phyloP scores from a whole-genome alignment of 208 protist species.

The Acanthamoeba royreba region DNA sequence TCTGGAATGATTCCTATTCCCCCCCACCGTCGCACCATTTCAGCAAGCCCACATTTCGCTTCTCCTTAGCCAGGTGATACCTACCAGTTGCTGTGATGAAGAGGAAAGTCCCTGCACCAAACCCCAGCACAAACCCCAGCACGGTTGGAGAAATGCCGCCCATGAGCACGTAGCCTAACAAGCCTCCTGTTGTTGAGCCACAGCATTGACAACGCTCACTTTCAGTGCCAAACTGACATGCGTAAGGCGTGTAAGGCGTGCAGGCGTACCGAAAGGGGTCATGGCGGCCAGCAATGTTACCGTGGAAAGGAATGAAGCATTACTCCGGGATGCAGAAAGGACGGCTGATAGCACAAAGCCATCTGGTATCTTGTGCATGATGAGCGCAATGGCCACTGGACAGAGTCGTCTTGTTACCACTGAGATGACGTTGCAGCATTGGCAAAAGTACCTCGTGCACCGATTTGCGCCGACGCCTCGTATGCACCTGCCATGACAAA shows the following conservation, averaged over 20 bases:
- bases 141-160: neutral
- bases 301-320: neutral
- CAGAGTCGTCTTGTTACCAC: too few relatives aligned
- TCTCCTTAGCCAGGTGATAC: too few relatives aligned
- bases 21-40: too few relatives aligned
- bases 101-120: neutral
- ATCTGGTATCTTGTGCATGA: neutral
- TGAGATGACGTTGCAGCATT: too few relatives aligned
- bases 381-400: neutral
- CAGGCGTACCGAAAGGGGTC: neutral
- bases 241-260: neutral
- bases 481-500: neutral
- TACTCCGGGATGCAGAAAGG: neutral
- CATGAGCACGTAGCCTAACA: neutral
- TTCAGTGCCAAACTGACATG: neutral
- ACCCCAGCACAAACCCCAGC: neutral
- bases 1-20: too few relatives aligned
- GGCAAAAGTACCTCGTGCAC: neutral
- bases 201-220: too few relatives aligned
- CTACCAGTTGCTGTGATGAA: constrained; percentile 2
- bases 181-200: neutral
- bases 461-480: neutral
- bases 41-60: too few relatives aligned
- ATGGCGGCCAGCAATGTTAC: neutral
- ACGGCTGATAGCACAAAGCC: neutral